A percentile compares a stretch with the other conserved stretches of the same genome.
phyloP scores from a whole-genome alignment of 2,329 filamentous ascomycete genomes.

The Cladosporium sp. region DNA sequence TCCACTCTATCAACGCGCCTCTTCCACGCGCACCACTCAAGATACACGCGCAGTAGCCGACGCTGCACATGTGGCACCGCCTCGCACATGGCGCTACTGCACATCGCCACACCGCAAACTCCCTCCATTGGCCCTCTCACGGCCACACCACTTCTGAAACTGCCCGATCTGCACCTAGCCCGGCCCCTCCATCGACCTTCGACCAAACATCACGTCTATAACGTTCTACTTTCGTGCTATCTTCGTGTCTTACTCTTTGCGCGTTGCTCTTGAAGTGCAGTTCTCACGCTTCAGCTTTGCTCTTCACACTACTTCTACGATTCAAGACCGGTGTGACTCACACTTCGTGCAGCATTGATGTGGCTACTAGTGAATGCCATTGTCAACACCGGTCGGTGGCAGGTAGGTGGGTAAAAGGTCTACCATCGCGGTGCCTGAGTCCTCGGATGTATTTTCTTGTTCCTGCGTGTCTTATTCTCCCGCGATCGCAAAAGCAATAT shows the following conservation, averaged over 20 bases:
- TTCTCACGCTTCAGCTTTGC: constrained; percentile 24
- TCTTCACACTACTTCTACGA: constrained; percentile 25
- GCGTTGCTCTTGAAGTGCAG: constrained; percentile 26
- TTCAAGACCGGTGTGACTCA: constrained; percentile 31
- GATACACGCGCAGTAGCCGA: constrained; percentile 16
- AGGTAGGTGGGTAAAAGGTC: constrained; percentile 25
- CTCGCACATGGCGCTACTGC: constrained; percentile 14
- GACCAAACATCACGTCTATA: constrained; percentile 37
- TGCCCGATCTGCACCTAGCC: constrained; percentile 10
- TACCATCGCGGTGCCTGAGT: constrained; percentile 9
- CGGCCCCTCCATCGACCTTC: constrained; percentile 25
- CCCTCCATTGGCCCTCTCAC: constrained; percentile 2
- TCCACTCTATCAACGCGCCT: neutral
- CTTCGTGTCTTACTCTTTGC: constrained; percentile 34
- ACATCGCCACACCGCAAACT: constrained; percentile 6
- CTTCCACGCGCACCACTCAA: constrained; percentile 10
- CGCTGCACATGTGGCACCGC: constrained; percentile 5
- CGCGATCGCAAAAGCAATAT: neutral
- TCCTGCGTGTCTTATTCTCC: constrained; percentile 15
- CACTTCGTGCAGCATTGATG: constrained; percentile 30
- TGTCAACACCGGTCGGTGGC: constrained; percentile 26
- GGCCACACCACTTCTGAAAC: constrained; percentile 12
- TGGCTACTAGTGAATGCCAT: constrained; percentile 21
- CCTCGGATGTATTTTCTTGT: neutral
- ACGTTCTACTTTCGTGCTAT: constrained; percentile 38